A percentile compares a stretch with the other conserved stretches of the same genome.
phyloP scores from a whole-genome alignment of 768 basidiomycete genomes.

The Tylopilus rubrobrunneus region DNA sequence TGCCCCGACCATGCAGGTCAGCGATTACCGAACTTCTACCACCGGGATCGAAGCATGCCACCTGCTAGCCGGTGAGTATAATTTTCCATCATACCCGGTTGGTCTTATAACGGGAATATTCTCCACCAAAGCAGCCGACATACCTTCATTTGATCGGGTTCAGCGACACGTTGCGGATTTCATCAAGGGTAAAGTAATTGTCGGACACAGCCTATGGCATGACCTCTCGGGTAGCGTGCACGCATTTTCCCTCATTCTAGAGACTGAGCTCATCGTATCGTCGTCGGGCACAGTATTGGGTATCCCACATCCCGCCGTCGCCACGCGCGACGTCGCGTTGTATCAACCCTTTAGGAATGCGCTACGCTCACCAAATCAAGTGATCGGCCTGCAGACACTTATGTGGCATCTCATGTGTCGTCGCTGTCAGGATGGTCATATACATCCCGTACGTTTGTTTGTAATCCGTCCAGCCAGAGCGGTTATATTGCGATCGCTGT shows the following conservation, averaged over 20 bases:
- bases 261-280: constrained; percentile 13
- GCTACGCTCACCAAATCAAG: constrained; percentile 59
- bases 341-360: constrained; percentile 78
- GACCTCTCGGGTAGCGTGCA: constrained; percentile 63
- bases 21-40: constrained; percentile 67
- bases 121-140: constrained; percentile 25
- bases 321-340: constrained; percentile 76
- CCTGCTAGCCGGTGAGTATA: constrained; percentile 36
- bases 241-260: not conserved
- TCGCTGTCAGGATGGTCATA: constrained; percentile 66
- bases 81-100: not conserved
- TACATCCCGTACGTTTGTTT: constrained; percentile 59
- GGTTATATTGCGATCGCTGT: not conserved
- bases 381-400: constrained; percentile 72
- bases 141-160: constrained; percentile 55
- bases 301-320: constrained; percentile 73
- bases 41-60: constrained; percentile 51
- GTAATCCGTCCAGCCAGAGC: not conserved
- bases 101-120: not conserved
- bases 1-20: constrained; percentile 59
- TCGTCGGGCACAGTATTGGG: constrained; percentile 55
- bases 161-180: constrained; percentile 63
- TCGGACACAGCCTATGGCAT: constrained; percentile 78
- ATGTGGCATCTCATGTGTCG: constrained; percentile 81
- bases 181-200: constrained; percentile 65